Conservation (phyloP, 225 moss, liverwort and hornwort genomes). For the Takakia lepidozioides region DNA sequence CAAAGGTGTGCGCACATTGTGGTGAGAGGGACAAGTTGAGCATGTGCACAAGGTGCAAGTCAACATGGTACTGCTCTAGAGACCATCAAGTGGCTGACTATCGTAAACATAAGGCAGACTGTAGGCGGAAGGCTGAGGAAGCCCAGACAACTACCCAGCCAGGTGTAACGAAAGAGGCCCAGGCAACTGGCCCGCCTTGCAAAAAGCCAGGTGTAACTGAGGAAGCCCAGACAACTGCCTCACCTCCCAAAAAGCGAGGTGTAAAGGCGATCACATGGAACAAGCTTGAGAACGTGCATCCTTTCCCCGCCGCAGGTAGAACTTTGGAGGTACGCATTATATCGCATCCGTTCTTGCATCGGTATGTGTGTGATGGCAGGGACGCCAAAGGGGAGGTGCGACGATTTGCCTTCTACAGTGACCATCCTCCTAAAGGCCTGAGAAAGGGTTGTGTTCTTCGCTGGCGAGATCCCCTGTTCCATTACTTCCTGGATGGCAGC, state of each 20-base stretch:
- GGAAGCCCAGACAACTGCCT: background rate
- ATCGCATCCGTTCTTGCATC: background rate
- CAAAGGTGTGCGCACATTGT: too few relatives aligned
- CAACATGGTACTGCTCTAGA: slow-evolving; percentile 7
- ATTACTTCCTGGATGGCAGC: slow-evolving; percentile 4
- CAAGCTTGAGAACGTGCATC: slow-evolving; percentile 5
- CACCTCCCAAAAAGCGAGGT: background rate
- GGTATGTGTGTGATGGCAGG: background rate
- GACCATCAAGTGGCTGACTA: slow-evolving; percentile 8
- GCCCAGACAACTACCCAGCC: too few relatives aligned
- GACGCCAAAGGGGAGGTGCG: slow-evolving; percentile 11
- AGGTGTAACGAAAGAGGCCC: too few relatives aligned
- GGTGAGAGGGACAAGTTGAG: slow-evolving; percentile 12
- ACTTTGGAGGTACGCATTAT: slow-evolving; percentile 11
- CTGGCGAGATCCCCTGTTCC: slow-evolving; percentile 17
- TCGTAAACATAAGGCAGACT: slow-evolving; percentile 5
- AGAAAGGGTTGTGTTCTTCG: slow-evolving; percentile 7
- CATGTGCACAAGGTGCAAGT: slow-evolving; percentile 15
- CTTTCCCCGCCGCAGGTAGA: slow-evolving; percentile 1
- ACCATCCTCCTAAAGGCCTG: slow-evolving; percentile 4
- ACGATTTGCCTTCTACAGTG: slow-evolving; percentile 2
- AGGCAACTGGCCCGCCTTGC: too few relatives aligned
- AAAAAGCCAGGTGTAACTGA: background rate
- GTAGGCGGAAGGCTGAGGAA: slow-evolving; percentile 1
- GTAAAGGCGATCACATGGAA: slow-evolving; percentile 9